Base-by-base conservation (phyloP, 1,139 yeast genomes). In the Lodderomyces elongisporus region DNA sequence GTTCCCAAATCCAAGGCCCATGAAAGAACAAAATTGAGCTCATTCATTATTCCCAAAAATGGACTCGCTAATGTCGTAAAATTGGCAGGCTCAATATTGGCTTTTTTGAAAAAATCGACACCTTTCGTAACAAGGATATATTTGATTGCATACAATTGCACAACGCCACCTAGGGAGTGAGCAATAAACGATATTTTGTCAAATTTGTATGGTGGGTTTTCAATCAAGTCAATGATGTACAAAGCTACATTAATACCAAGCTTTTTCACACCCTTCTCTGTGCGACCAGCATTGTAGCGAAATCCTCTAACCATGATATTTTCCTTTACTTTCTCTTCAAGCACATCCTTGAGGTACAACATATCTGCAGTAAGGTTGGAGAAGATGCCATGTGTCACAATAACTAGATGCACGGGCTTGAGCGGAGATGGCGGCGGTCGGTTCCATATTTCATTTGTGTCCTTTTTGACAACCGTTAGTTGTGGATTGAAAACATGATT, bases 81-180 rank as follows among this genome's bases (percentile, higher is more conserved):
- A 52, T 88, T 85, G 14, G 74, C 67, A 0, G 96, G 96, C 39
- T 39, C 31, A 2, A 60, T 53, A 10, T 66, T 57, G 9, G 79
- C 67, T 14, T 62, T 63, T 13, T 66, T 50, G 44, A 91, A 87
- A 40, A 78, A 77, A 52, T 77, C 71, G 1, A 87, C 25, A 2
- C 62, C 62, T 32, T 46, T 36, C 5, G 87, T 54, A 69, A 72
- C 37, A 66, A 78, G 35, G 62, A 70, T 74, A 50, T 84, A 84
- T 2, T 94, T 93, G 23, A 91, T 72, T 2, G 97, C 95, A 64
- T 85, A 91, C 0, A 91, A 73, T 58, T 91, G 97, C 4, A 83
- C 79, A 17, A 84, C 63, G 0, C 98, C 98, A 14, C 98, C 98
- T 13, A 91, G 59, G 0, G 97, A 89, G 57, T 91, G 98, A 0